Evolutionary conservation across 306 rosid genomes (phyloP), one percentile per base, ranked within the genome.

Genomic region (Dryas octopetala): DNA sequence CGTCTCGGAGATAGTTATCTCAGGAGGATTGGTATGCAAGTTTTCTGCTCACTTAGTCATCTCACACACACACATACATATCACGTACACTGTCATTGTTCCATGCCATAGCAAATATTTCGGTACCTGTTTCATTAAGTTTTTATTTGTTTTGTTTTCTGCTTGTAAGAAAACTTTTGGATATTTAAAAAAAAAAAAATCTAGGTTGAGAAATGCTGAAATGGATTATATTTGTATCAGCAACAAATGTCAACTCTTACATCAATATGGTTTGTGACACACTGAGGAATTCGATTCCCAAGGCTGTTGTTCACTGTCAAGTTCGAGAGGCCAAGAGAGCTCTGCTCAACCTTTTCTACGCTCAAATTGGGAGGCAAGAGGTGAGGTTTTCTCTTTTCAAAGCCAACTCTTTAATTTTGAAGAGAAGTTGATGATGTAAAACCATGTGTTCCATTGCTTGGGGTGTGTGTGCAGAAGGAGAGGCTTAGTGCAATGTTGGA

Each of bases 241-340:
- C 92, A 55, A 85, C 98, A 78, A 95, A 95, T 72, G 99, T 95
- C 43, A 95, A n/a, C 65, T 68, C 97, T 62, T 95, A 95, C 72
- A 95, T 95, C 73, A 79, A 62, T 58, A 92, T 96, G 99, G 96
- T 96, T 52, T 89, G 90, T 59, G 99, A 92, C 43, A 89, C 93
- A 0, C 88, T 96, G 51, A 92, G 87, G 79, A 84, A 86, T 89
- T 87, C 99, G 13, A 83, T 96, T 81, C 99, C 99, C 7, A 96
- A 96, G 90, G 98, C 99, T 28, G 98, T 96, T 68, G 99, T 96
- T 68, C 83, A 90, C 83, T 96, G 99, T 82, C 99, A 96, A 96
- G 98, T 96, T 76, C 91, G 99, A 83, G 99, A 96, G 89, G 99
- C 99, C 41, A 96, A 89, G 87, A 90, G 97, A 83, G 90, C 97